Evolutionary conservation across 768 basidiomycete species (phyloP).

Genomic region (Suillus alpinus): DNA sequence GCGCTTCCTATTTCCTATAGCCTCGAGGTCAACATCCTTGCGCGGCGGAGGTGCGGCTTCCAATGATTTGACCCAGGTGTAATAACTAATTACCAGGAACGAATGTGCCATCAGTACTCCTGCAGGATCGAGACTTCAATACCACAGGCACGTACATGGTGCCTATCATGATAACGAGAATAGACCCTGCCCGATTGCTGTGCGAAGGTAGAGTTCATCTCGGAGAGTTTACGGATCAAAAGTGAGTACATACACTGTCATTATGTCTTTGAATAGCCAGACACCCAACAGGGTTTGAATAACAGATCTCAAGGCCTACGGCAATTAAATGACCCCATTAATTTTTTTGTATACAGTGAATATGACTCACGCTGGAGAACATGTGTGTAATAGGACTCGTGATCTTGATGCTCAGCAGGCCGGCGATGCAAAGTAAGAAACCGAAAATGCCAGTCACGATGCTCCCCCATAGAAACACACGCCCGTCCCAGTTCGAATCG

Average conservation of each 20-base stretch:
- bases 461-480: constrained; percentile 61
- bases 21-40: constrained; percentile 40
- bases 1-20: constrained; percentile 21
- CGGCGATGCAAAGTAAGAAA: constrained; percentile 77
- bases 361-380: constrained; percentile 68
- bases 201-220: constrained; percentile 4
- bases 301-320: constrained; percentile 75
- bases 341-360: constrained; percentile 5
- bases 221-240: not conserved
- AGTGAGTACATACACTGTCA: constrained; percentile 57
- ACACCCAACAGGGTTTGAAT: constrained; percentile 81
- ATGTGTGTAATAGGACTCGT: constrained; percentile 85
- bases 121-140: not conserved
- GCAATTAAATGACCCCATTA: constrained; percentile 7
- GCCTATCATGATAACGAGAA: constrained; percentile 64
- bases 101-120: constrained; percentile 20
- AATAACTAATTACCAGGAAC: constrained; percentile 39
- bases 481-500: constrained; percentile 45
- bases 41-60: constrained; percentile 22
- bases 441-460: constrained; percentile 74
- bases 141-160: constrained; percentile 50
- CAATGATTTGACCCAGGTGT: constrained; percentile 49
- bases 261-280: constrained; percentile 69
- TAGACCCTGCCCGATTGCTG: constrained; percentile 64
- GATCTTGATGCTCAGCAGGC: constrained; percentile 76